Base-by-base conservation (phyloP, 208 protist genomes). In the Tetramitus jugosus region DNA sequence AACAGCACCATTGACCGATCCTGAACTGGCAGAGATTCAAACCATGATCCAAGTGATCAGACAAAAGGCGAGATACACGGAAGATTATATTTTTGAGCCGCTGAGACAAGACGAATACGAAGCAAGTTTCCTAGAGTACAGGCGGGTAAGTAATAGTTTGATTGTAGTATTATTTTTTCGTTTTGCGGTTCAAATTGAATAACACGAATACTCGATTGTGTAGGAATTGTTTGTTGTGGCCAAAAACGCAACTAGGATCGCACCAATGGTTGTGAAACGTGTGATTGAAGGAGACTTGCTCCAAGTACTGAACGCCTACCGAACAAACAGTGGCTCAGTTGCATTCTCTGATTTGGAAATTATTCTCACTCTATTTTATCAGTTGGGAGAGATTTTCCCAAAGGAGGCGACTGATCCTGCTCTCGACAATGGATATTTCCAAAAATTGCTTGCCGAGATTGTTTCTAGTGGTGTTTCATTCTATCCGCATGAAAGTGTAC, bases 81-180 rank as follows among this genome's bases (percentile, higher is more conserved):
- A 74, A 10, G 67, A 74, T 53, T 74, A 39, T 43, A 53, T 53
- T 37, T 74, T 74, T 35, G 26, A 74, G 33, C 42, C 42, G 26
- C 39, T 29, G 2, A 6, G 53, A 37, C 67, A 53, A 37, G 42
- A 49, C 8, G 67, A 74, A 46, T 74, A 74, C 26, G 67, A 74
- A 35, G 26, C 2, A 53, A 26, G 39, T 53, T 53, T 74, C 37
- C n/a, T 53, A 26, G 39, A 49, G 23, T 74, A 74, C 26, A 49
- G 67, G 37, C 29, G 26, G 17, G 45, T 49, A 49, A 17, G 14
- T 49, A 17, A 17, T 49, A 17, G 4, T 4, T 49, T 49, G 8
- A 17, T 49, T 49, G 4, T 49, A 49, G 14, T 49, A 49, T 49
- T n/a, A n/a, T n/a, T n/a, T n/a, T n/a, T n/a, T n/a, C n/a, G n/a